phyloP scores from a whole-genome alignment of 805 yeast genomes.

The Teunomyces pallodes region DNA sequence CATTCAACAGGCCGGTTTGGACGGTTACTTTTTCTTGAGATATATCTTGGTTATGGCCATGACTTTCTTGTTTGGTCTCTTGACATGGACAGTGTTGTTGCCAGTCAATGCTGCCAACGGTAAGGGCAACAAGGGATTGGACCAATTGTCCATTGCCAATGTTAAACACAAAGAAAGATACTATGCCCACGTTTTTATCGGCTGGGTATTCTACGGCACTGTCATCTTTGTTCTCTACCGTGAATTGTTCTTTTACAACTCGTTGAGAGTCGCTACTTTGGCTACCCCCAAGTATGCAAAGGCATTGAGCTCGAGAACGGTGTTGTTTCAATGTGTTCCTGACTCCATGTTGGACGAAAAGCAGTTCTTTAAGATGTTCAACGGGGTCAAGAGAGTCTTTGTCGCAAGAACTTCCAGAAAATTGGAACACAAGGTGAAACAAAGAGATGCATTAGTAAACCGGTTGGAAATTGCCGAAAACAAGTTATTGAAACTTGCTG shows the following conservation, averaged over 20 bases:
- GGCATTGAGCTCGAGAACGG: conserved; percentile 73
- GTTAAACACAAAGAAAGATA: conserved; percentile 59
- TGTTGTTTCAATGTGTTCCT: conserved; percentile 82
- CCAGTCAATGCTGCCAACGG: conserved; percentile 81
- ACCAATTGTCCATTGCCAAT: conserved; percentile 75
- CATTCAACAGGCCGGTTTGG: conserved; percentile 87
- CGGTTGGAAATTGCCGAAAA: conserved; percentile 69
- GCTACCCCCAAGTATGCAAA: conserved; percentile 80
- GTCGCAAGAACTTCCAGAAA: conserved; percentile 64
- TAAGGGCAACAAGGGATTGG: conserved; percentile 61
- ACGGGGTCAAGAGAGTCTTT: conserved; percentile 81
- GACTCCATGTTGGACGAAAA: conserved; percentile 66
- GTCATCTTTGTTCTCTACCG: conserved; percentile 74
- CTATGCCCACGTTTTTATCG: conserved; percentile 81
- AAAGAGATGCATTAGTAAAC: conserved; percentile 58
- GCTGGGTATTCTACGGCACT: conserved; percentile 75
- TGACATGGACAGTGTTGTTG: conserved; percentile 67
- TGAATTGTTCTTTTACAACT: conserved; percentile 74
- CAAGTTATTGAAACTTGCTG: conserved; percentile 55
- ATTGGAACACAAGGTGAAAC: conserved; percentile 52
- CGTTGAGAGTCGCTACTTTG: conserved; percentile 72
- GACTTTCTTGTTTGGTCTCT: conserved; percentile 43
- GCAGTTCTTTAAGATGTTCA: conserved; percentile 71
- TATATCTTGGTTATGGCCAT: conserved; percentile 59
- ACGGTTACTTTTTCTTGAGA: conserved; percentile 87